Evolutionary conservation across 805 yeast species (phyloP).

Genomic region (Tetrapisispora taiwanensis): DNA sequence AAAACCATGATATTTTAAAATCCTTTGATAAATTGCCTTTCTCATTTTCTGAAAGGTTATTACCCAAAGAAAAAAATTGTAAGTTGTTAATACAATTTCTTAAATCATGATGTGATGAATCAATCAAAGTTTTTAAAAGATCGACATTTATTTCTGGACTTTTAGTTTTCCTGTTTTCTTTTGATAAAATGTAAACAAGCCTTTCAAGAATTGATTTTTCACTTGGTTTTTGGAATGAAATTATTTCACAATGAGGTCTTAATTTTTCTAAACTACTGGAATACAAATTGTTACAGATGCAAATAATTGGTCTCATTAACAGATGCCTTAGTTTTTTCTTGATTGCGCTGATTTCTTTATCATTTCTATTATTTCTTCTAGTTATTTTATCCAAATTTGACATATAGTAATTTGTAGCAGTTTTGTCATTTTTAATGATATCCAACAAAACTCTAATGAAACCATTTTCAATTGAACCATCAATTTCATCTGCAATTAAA

Average conservation of each 20-base stretch:
- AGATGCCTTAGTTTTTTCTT: slow-evolving; percentile 33
- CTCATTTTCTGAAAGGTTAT: slow-evolving; percentile 2
- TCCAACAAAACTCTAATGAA: slow-evolving; percentile 51
- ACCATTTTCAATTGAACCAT: slow-evolving; percentile 62
- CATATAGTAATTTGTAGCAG: slow-evolving; percentile 31
- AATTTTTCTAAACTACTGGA: slow-evolving; percentile 64
- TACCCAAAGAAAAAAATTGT: slow-evolving; percentile 43
- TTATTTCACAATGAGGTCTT: slow-evolving; percentile 62
- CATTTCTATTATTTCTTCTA: slow-evolving; percentile 3
- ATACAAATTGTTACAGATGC: slow-evolving; percentile 83
- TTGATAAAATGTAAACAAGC: slow-evolving; percentile 40
- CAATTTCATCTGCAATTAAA: slow-evolving; percentile 81
- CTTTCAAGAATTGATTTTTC: slow-evolving; percentile 38
- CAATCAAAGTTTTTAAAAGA: slow-evolving; percentile 54
- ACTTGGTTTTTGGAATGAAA: slow-evolving; percentile 53
- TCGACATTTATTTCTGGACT: slow-evolving; percentile 1
- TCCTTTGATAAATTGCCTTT: slow-evolving; percentile 38
- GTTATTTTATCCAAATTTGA: slow-evolving; percentile 15
- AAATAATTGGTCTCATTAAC: slow-evolving; percentile 75
- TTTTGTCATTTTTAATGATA: slow-evolving; percentile 46
- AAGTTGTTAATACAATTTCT: slow-evolving; percentile 75
- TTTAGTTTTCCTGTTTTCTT: slow-evolving; percentile 35
- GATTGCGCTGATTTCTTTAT: slow-evolving; percentile 15
- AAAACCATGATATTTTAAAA: slow-evolving; percentile 53
- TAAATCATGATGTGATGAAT: slow-evolving; percentile 68